Base-by-base conservation (phyloP, 129 eudicot species). In the Lactuca saligna region DNA sequence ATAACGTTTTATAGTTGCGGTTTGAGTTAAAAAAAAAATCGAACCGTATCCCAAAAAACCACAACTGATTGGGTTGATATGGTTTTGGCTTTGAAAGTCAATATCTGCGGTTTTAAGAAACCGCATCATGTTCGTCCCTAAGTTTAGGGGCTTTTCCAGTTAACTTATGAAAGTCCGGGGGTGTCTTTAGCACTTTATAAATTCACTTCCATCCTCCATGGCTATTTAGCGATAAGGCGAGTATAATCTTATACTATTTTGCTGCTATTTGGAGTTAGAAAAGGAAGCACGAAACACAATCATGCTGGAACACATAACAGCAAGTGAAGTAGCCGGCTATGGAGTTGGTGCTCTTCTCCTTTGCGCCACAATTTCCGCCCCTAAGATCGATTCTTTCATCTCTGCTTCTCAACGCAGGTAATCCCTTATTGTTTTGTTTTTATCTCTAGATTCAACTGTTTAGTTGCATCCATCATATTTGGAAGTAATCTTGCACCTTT, bases 361-460 rank as follows among this genome's bases (percentile, higher is more conserved):
- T 7, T 81, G 83, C 54, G 91, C 97, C 82, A 91, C 96, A 74
- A 66, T 88, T 76, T 81, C 96, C 13, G 97, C 96, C 63, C 86
- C 97, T 37, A 88, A 79, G 75, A 72, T 91, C 63, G 94, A 88
- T 70, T 78, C 87, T 44, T 72, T 86, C 87, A 78, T 91, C 61
- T 86, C 96, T 64, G 70, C 91, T 75, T 86, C 97, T 65, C 97
- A 91, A 71, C 86, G 96, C 84, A 91, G 96, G 97, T 86, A 76
- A 15, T 57, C 64, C 55, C 13, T 32, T 8, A 34, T 6, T 9
- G 2, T 7, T 16, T 11, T 41, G 4, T 58, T 50, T 34, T 34
- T 32, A 29, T 25, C 29, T 66, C 51, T 12, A 31, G n/a, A 16
- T 8, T 69, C 12, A 34, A 29, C 17, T 58, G 57, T 58, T 56